Percentiles rank a stretch among this genome's conserved stretches.
These are phyloP conservation scores for Funneliformis mosseae DNA, from an alignment of 192 early-diverging fungal genomes.

Conservation along the genomic window DNA sequence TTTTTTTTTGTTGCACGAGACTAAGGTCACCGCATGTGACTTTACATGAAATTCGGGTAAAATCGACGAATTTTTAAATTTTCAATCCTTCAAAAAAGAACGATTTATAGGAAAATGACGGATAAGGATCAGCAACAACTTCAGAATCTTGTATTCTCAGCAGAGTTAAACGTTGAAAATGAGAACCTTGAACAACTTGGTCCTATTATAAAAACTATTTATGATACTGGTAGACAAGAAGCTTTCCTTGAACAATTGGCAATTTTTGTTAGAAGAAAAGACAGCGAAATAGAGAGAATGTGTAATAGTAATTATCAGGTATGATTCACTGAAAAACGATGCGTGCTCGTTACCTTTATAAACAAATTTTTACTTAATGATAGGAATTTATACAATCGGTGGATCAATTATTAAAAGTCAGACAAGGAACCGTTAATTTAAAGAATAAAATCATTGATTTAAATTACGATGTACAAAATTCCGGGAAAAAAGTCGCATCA, in stretches of 20 bases:
- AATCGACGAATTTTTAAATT: no score
- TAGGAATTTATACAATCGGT: slow-evolving; percentile 93
- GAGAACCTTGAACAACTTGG: slow-evolving; percentile 83
- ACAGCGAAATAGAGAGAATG: slow-evolving; percentile 96
- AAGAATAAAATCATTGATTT: slow-evolving; percentile 85
- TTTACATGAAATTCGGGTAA: no score
- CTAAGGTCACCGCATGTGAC: no score
- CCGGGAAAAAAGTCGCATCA: slow-evolving; percentile 77
- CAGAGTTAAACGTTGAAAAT: slow-evolving; percentile 52
- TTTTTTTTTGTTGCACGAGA: no score
- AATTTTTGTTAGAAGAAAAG: slow-evolving; percentile 82
- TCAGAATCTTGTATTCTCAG: slow-evolving; percentile 40
- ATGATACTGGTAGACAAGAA: slow-evolving; percentile 82
- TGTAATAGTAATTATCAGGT: slow-evolving; percentile 96
- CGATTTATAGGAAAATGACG: slow-evolving; percentile 34
- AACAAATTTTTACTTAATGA: background rate
- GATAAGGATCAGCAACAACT: slow-evolving; percentile 50
- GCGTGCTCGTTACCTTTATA: background rate
- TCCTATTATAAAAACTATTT: slow-evolving; percentile 87
- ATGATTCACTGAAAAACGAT: background rate
- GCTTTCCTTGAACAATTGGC: slow-evolving; percentile 86
- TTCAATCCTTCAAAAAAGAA: no score
- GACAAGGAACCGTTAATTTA: slow-evolving; percentile 81
- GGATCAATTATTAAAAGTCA: slow-evolving; percentile 93
- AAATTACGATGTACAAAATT: slow-evolving; percentile 81